Percentiles rank a stretch among this genome's conserved stretches.
Conservation (phyloP, 192 early-diverging fungal species). For the Phycomyces blakesleeanus region DNA sequence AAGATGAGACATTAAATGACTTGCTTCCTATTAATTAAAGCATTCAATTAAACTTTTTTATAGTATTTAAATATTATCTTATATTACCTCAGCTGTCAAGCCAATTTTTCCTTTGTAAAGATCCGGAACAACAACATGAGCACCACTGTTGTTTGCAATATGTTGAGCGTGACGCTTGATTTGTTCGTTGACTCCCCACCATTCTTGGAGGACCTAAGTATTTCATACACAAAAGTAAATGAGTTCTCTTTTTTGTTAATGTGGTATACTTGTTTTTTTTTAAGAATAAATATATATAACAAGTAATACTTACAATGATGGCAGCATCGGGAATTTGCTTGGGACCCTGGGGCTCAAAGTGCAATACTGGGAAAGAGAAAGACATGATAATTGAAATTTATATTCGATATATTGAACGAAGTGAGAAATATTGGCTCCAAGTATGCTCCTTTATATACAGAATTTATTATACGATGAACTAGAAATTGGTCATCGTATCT, state of each 20-base stretch:
- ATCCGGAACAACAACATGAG: conserved; percentile 41
- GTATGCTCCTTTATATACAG: too few relatives aligned
- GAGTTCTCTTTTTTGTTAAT: too few relatives aligned
- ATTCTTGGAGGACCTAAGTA: conserved; percentile 28
- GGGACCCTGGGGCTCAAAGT: conserved; percentile 14
- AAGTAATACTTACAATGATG: conserved; percentile 20
- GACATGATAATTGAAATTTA: conserved; percentile 12
- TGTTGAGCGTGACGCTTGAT: conserved; percentile 45
- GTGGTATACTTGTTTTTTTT: too few relatives aligned
- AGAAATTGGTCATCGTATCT: too few relatives aligned
- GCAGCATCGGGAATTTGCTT: conserved; percentile 13
- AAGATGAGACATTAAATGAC: conserved; percentile 42
- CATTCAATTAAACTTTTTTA: too few relatives aligned
- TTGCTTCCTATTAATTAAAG: conserved; percentile 30
- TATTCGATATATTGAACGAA: too few relatives aligned
- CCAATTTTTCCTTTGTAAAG: conserved; percentile 49
- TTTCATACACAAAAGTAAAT: neutral
- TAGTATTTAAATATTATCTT: neutral
- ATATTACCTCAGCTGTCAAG: conserved; percentile 33
- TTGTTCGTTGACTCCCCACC: conserved; percentile 42
- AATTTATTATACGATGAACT: too few relatives aligned
- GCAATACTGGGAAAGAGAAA: conserved; percentile 20
- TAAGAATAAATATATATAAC: too few relatives aligned
- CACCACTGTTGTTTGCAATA: conserved; percentile 40
- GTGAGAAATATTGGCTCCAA: too few relatives aligned